These are phyloP conservation scores for Pulicaria dysenterica DNA, from an alignment of 129 eudicot species.

Conservation along the genomic window DNA sequence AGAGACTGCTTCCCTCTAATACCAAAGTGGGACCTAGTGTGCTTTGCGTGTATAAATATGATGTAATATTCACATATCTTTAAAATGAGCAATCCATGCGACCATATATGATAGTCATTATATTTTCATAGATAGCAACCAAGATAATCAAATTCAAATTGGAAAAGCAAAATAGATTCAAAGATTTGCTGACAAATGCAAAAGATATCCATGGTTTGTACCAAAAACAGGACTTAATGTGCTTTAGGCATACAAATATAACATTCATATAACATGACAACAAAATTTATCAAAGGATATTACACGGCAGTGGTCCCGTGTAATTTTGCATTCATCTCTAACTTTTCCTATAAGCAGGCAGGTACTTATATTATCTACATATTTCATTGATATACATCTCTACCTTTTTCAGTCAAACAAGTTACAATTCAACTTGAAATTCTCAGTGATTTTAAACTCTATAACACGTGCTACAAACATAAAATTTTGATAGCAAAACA, in stretches of 20 bases:
- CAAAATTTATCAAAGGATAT: neutral
- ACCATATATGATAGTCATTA: neutral
- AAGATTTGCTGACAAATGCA: conserved; percentile 12
- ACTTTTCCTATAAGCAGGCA: neutral
- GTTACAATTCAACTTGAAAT: conserved; percentile 8
- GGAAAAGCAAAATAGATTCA: neutral
- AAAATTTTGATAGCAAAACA: neutral
- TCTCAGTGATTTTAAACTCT: neutral
- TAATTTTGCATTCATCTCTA: neutral
- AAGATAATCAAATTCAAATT: conserved; percentile 3
- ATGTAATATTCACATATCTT: neutral
- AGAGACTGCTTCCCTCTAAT: too few species aligned
- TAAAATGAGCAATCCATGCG: neutral
- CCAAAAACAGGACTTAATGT: neutral
- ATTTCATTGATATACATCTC: neutral
- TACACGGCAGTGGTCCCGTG: conserved; percentile 11
- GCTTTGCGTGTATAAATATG: neutral
- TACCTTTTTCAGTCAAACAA: neutral
- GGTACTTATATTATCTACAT: conserved; percentile 5
- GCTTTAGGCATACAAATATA: neutral
- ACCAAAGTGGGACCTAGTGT: neutral
- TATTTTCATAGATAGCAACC: conserved; percentile 3
- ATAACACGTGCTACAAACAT: neutral
- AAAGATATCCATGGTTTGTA: conserved; percentile 8
- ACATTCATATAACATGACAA: conserved; percentile 21